Evolutionary conservation across 768 basidiomycete genomes (phyloP).

Genomic region (Lanmaoa rubissima): DNA sequence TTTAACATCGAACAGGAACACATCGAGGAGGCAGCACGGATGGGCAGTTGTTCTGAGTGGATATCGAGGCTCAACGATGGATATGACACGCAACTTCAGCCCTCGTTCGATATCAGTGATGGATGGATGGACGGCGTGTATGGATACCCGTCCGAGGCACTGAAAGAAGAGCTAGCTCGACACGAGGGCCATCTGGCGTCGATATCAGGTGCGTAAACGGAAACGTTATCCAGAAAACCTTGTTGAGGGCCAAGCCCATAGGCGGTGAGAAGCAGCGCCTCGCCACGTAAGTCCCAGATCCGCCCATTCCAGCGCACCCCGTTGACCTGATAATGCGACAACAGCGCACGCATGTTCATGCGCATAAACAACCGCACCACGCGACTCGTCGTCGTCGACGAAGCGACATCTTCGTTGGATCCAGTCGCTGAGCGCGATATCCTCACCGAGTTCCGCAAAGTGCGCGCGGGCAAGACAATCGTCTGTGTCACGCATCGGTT

Average conservation of each 20-base stretch:
- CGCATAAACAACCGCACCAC: constrained; percentile 32
- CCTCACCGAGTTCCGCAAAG: constrained; percentile 37
- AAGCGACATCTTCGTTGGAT: constrained; percentile 58
- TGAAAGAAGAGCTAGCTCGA: constrained; percentile 20
- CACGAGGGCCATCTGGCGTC: constrained; percentile 24
- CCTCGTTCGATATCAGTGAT: constrained; percentile 19
- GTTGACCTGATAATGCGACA: neutral
- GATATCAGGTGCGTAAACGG: constrained; percentile 17
- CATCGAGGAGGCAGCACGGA: constrained; percentile 33
- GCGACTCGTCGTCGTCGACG: constrained; percentile 53
- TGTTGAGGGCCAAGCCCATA: neutral
- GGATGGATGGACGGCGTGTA: constrained; percentile 22
- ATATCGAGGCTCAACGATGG: constrained; percentile 35
- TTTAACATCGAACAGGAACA: constrained; percentile 13
- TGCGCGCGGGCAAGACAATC: constrained; percentile 48
- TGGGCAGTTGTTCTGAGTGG: constrained; percentile 30
- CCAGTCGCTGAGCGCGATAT: constrained; percentile 51
- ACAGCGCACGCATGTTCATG: constrained; percentile 49
- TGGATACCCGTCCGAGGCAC: constrained; percentile 20
- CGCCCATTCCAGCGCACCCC: neutral
- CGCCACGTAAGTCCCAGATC: constrained; percentile 40
- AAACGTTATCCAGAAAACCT: neutral
- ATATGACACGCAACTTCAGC: constrained; percentile 32
- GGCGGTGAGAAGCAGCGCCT: constrained; percentile 51
- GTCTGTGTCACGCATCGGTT: constrained; percentile 59